A percentile compares a stretch with the other conserved stretches of the same genome.
Evolutionary conservation across 371 early-diverging fungal species (phyloP).

Genomic region (Rhizopus stolonifer): DNA sequence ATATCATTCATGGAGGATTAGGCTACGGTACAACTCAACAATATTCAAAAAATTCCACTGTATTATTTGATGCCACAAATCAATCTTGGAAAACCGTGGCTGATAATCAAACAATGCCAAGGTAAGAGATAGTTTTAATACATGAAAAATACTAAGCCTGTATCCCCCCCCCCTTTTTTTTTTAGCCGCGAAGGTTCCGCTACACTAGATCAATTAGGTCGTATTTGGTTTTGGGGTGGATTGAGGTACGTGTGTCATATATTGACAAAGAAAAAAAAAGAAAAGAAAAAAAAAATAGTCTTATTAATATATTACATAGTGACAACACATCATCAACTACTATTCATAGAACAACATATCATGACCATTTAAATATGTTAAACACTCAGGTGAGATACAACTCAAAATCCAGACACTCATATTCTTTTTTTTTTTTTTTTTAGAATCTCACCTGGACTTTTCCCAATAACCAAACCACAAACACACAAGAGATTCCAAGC

Average conservation of each 20-base stretch:
- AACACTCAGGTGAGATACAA: constrained; percentile 13
- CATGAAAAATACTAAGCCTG: background rate
- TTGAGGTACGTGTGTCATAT: too few species aligned
- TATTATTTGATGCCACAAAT: constrained; percentile 2
- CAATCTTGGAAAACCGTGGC: constrained; percentile 14
- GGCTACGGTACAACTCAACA: constrained; percentile 15
- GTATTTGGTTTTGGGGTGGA: constrained; percentile 26
- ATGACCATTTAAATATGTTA: constrained; percentile 9
- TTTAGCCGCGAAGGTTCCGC: constrained; percentile 15
- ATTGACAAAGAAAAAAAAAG: too few species aligned
- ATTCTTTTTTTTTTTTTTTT: background rate
- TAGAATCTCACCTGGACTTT: constrained; percentile 11
- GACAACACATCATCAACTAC: constrained; percentile 15
- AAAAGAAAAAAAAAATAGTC: background rate
- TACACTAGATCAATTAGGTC: constrained; percentile 11
- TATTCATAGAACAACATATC: constrained; percentile 8
- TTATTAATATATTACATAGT: constrained; percentile 1
- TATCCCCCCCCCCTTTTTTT: background rate
- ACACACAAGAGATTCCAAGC: too few species aligned
- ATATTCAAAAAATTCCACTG: constrained; percentile 15
- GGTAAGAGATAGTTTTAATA: constrained; percentile 1
- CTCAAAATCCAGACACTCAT: too few species aligned
- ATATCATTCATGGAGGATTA: constrained; percentile 20
- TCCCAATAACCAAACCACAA: constrained; percentile 3
- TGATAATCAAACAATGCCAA: constrained; percentile 10